A percentile compares a stretch with the other conserved stretches of the same genome.
These are phyloP conservation scores for Populus hybrid DNA, from an alignment of 441 rosid species.

Conservation along the genomic window DNA sequence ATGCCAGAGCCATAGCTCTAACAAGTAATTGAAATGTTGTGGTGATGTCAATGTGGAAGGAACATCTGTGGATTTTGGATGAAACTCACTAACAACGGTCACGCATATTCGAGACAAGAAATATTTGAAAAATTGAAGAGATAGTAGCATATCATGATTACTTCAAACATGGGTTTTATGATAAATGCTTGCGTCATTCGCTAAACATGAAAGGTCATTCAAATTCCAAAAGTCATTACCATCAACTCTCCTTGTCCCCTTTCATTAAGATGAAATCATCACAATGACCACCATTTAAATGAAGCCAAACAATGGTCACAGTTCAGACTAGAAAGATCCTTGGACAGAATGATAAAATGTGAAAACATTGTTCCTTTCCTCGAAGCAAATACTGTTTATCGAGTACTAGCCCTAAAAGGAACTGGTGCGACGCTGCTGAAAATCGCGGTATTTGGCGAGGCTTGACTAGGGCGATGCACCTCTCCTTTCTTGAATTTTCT, in stretches of 20 bases:
- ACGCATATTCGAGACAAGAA: background rate
- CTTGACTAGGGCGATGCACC: constrained; percentile 15
- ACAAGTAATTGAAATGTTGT: background rate
- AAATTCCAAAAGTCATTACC: background rate
- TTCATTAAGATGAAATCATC: background rate
- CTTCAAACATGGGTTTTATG: background rate
- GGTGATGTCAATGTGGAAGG: background rate
- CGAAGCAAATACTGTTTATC: background rate
- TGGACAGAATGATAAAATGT: background rate
- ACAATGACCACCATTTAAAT: background rate
- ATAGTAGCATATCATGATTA: background rate
- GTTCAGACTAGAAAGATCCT: background rate
- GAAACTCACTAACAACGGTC: background rate
- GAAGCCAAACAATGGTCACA: background rate
- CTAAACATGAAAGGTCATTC: background rate
- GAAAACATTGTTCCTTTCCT: background rate
- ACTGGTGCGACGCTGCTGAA: constrained; percentile 7
- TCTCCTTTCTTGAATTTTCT: constrained; percentile 8
- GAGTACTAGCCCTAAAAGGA: background rate
- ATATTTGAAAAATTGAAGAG: background rate
- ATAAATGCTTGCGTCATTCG: background rate
- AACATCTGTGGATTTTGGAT: background rate
- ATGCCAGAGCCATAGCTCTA: background rate
- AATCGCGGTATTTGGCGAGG: constrained; percentile 18
- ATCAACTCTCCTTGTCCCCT: background rate